Evolutionary conservation across 2,329 filamentous ascomycete genomes (phyloP).

Genomic region (Verticillium albo-atrum): DNA sequence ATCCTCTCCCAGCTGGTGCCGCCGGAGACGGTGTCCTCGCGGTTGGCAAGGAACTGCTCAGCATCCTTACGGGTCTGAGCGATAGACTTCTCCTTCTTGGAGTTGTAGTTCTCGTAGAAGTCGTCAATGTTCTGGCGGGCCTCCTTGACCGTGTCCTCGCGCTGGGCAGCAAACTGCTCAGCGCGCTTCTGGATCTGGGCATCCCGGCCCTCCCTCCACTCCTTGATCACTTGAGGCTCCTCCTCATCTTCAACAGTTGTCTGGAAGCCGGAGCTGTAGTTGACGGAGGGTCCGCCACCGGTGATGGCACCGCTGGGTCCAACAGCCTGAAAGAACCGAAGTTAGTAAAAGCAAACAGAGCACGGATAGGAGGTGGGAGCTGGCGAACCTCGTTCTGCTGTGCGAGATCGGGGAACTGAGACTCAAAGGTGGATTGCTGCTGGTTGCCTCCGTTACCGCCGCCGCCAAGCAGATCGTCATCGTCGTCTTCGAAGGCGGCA

Average conservation of each 20-base stretch:
- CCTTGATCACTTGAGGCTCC: conserved; percentile 82
- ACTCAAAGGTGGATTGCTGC: conserved; percentile 63
- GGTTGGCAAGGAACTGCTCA: conserved; percentile 81
- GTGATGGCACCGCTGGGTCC: conserved; percentile 78
- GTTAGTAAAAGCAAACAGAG: neutral
- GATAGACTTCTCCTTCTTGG: conserved; percentile 92
- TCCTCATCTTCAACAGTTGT: conserved; percentile 59
- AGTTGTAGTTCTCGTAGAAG: conserved; percentile 99
- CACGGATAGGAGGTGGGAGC: neutral
- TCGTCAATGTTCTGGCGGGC: conserved; percentile 95
- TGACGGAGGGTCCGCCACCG: conserved; percentile 51
- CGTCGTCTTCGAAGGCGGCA: conserved; percentile 58
- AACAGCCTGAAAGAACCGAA: conserved; percentile 50
- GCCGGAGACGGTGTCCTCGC: conserved; percentile 89
- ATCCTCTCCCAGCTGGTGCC: conserved; percentile 99
- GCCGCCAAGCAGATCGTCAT: conserved; percentile 68
- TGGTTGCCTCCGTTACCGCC: conserved; percentile 40
- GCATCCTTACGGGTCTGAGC: conserved; percentile 86
- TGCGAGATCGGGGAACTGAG: conserved; percentile 80
- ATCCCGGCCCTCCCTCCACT: conserved; percentile 91
- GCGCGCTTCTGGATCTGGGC: conserved; percentile 77
- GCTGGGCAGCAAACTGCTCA: conserved; percentile 77
- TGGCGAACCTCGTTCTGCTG: conserved; percentile 62
- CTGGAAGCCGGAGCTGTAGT: conserved; percentile 58
- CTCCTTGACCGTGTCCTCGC: conserved; percentile 79